A percentile compares a stretch with the other conserved stretches of the same genome.
Evolutionary conservation across 2,329 filamentous ascomycete species (phyloP).

Genomic region (Aspergillus nomiae): DNA sequence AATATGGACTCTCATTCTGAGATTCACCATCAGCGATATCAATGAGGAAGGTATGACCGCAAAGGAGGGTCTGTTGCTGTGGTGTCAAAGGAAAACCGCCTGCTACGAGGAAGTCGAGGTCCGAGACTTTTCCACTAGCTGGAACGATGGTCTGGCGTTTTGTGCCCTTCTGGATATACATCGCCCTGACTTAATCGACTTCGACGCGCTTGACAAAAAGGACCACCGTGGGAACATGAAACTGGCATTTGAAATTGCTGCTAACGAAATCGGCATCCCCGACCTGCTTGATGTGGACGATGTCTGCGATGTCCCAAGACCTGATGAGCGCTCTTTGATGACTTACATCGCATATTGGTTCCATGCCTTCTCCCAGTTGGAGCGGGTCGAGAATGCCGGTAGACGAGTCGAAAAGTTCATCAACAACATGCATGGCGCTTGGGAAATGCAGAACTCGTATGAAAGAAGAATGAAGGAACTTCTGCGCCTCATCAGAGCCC

Average conservation of each 20-base stretch:
- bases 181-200: constrained; percentile 94
- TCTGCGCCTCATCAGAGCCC: constrained; percentile 71
- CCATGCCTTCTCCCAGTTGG: constrained; percentile 98
- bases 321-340: constrained; percentile 96
- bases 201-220: constrained; percentile 87
- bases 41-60: constrained; percentile 97
- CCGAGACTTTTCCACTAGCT: constrained; percentile 89
- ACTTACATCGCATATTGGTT: constrained; percentile 99
- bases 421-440: constrained; percentile 97
- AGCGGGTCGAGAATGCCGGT: constrained; percentile 96
- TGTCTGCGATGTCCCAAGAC: constrained; percentile 93
- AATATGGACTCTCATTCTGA: constrained; percentile 97
- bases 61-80: constrained; percentile 90
- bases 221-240: constrained; percentile 98
- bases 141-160: constrained; percentile 97
- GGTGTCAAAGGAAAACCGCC: constrained; percentile 98
- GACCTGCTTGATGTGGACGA: constrained; percentile 96
- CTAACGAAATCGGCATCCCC: constrained; percentile 95
- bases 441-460: constrained; percentile 98
- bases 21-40: constrained; percentile 98
- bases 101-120: constrained; percentile 98
- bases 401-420: constrained; percentile 97
- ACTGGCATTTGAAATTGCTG: constrained; percentile 92
- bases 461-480: constrained; percentile 87
- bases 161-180: constrained; percentile 97